Base-by-base conservation (phyloP, 1,284 basidiomycete species). In the Cutaneotrichosporon cutaneum region DNA sequence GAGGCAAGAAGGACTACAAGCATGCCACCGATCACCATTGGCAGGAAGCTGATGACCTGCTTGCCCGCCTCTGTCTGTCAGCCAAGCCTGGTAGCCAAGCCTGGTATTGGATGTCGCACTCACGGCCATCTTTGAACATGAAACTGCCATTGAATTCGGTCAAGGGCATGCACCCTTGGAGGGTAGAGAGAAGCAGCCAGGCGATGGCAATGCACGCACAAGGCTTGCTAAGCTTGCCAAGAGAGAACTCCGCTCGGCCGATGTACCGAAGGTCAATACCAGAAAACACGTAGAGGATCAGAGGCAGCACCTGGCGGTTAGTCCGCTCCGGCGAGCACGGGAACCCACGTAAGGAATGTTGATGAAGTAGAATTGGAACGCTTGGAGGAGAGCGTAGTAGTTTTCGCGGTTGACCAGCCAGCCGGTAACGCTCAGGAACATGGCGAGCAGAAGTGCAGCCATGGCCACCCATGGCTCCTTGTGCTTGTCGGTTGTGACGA, bases 391-490 rank as follows among this genome's bases (percentile, higher is more conserved):
- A 6, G 27, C 18, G 27, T 30, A 45, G 39, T 21, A 56, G 54
- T 45, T 44, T 4, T 4, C 3, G 9, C 10, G 18, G n/a, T 45
- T 45, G 42, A 56, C n/a, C 18, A 42, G 39, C n/a, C 9, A 56
- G 13, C 36, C 26, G 11, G 30, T 21, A 18, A 26, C 30, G n/a
- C 27, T 21, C 36, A 39, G 18, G 42, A 22, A 56, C 27, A 56
- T n/a, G 30, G 32, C 2, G 22, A 52, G 60, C 16, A 76, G 58
- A 27, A 75, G 71, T 14, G 74, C 56, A 70, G 73, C 75, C 32
- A 70, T 73, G 5, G 78, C 78, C n/a, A 72, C 62, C 24, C 72
- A 66, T 1, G 78, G 78, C 54, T 72, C 66, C 42, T 70, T 71
- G 35, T 68, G 53, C 11, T 61, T 53, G 62, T 77, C 75, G 6